Evolutionary conservation across 257 asterid species (phyloP), one percentile per base, ranked within the genome.

Genomic region (Nicotiana tabacum): DNA sequence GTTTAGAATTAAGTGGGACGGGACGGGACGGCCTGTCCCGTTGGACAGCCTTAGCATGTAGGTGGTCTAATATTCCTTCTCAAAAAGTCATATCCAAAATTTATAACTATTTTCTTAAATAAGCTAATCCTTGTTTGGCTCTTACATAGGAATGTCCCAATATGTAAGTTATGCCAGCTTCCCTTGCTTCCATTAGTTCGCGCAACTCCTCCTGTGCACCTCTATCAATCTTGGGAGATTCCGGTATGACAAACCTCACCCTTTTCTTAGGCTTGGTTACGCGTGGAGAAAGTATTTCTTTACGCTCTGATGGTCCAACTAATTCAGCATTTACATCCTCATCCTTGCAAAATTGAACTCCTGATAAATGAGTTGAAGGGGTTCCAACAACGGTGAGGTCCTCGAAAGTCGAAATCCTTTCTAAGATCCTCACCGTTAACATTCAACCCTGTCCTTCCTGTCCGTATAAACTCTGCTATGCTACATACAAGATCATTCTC

Each of bases 131-230:
- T 62, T 87, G 84, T 85, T 95, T 95, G 7, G 99, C 96, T 66
- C 89, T 93, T 85, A 95, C 90, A 82, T 92, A 94, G 0, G 95
- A 94, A 83, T 94, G 98, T 43, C 99, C 99, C 82, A 95, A 55
- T 5, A 95, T 94, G 82, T 94, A 92, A 0, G 99, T 96, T 32
- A 94, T 70, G 10, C 99, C 99, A 0, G 93, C 94, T 81, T 95
- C 99, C 80, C 98, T 88, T 21, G 98, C 99, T 65, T 95, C 98
- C 94, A 91, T 90, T 67, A 95, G 78, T 9, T 92, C 99, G 13
- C 87, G 60, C 85, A 95, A 64, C 87, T 95, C 99, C 80, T 89
- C 93, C 0, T 88, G 89, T 0, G 90, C 85, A 3, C 70, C 88
- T 32, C 77, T 21, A 9, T 91, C 94, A 16, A 92, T 89, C 83